phyloP scores from a whole-genome alignment of 495 filamentous ascomycete genomes.

The Patellaria atrata region DNA sequence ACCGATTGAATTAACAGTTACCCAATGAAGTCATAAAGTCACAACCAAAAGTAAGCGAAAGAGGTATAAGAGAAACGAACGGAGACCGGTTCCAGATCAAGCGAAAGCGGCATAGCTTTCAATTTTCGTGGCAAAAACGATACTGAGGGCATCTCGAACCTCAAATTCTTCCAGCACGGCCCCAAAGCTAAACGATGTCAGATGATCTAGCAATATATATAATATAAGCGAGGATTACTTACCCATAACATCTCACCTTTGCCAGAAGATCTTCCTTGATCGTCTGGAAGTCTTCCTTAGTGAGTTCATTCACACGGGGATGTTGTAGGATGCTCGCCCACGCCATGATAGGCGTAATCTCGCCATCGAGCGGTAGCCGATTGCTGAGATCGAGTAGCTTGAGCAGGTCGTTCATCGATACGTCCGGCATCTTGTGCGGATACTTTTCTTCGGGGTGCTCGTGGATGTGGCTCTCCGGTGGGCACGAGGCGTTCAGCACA shows the following conservation, averaged over 20 bases:
- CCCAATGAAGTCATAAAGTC: too few species aligned
- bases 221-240: conserved; percentile 30
- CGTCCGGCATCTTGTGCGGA: conserved; percentile 43
- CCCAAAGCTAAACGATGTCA: conserved; percentile 45
- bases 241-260: conserved; percentile 91
- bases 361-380: conserved; percentile 71
- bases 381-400: conserved; percentile 75
- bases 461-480: conserved; percentile 41
- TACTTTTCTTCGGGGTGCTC: conserved; percentile 28
- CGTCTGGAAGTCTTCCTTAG: conserved; percentile 51
- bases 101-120: too few species aligned
- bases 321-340: conserved; percentile 69
- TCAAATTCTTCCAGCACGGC: conserved; percentile 87
- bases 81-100: too few species aligned
- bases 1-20: too few species aligned
- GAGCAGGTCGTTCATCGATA: conserved; percentile 57
- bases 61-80: too few species aligned
- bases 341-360: conserved; percentile 95
- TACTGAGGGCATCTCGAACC: conserved; percentile 69
- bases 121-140: conserved; percentile 50
- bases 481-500: conserved; percentile 79
- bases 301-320: conserved; percentile 49
- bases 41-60: too few species aligned
- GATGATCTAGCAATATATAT: conserved; percentile 3
- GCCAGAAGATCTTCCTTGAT: conserved; percentile 57